These are phyloP conservation scores for Echinosophora koreensis DNA, from an alignment of 306 rosid genomes.

Conservation along the genomic window DNA sequence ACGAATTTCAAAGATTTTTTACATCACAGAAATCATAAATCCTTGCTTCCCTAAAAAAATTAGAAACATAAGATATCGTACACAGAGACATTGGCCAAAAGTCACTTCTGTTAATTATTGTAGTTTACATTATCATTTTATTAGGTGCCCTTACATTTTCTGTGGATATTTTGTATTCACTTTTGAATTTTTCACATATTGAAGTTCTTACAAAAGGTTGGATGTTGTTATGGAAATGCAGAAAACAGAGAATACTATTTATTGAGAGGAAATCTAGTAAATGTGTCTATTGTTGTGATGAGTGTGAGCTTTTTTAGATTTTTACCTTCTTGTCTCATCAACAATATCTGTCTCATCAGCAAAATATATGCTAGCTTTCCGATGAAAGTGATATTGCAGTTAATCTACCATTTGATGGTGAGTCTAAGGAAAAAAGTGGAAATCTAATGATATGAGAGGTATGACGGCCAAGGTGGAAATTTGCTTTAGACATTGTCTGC, in stretches of 20 bases:
- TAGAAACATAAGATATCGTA: no score
- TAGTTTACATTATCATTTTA: neutral
- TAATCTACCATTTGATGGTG: constrained; percentile 62
- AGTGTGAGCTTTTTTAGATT: constrained; percentile 13
- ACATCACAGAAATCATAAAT: no score
- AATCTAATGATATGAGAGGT: constrained; percentile 91
- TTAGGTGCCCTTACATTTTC: constrained; percentile 12
- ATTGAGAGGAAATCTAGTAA: constrained; percentile 7
- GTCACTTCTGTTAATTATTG: neutral
- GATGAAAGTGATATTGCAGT: constrained; percentile 54
- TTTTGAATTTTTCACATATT: constrained; percentile 11
- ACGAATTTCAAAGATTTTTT: no score
- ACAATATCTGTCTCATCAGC: constrained; percentile 63
- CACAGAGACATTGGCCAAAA: constrained; percentile 13
- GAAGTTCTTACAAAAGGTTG: constrained; percentile 26
- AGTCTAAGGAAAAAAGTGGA: constrained; percentile 55
- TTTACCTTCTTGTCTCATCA: constrained; percentile 36
- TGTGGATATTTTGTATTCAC: constrained; percentile 11
- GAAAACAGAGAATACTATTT: constrained; percentile 29
- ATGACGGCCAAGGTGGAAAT: constrained; percentile 87
- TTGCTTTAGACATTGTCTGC: no score
- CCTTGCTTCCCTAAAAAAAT: no score
- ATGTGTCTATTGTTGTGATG: constrained; percentile 35
- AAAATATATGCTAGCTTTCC: constrained; percentile 68
- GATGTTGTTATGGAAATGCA: constrained; percentile 40